Evolutionary conservation across 176 grass and related monocot genomes (phyloP), one percentile per base, ranked within the genome.

Genomic region (Secale cereale): DNA sequence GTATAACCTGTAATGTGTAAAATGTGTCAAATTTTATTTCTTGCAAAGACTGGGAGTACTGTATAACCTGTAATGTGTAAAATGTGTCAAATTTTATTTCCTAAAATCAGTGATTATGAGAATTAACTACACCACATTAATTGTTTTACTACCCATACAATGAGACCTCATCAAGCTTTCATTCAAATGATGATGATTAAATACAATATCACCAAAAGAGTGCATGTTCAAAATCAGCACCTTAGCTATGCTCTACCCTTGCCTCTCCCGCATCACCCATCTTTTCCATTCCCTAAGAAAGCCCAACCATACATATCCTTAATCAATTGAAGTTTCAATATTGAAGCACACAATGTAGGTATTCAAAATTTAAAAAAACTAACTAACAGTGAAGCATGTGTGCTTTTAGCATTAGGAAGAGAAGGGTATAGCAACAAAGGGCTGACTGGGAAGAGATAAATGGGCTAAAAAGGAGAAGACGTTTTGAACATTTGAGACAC

Each of bases 271-370:
- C 82, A 93, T 88, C 91, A 93, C 88, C 91, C 91, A 90, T 93
- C 91, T 82, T 93, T 90, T 82, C 91, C 91, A 27, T 88, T 93
- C 28, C 91, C 88, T 90, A 93, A 79, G 73, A 93, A 93, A 88
- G 82, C 88, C 88, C 88, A 90, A 83, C 61, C 36, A 4, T 70
- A 67, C 45, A 84, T 78, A 87, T 39, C 73, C 88, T 70, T 81
- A 79, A 90, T 93, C 59, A 93, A 90, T 12, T 41, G 15, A 62
- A 84, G 39, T 69, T 70, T 77, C 25, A 70, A 75, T 56, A 87
- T 9, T 78, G 7, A 28, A 28, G 20, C n/a, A 64, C 27, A 45
- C 1, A 33, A 30, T 5, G 0, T 32, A 78, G 25, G 4, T 20
- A 69, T 83, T 80, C 17, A 76, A 76, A 59, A 50, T 37, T 46